Conservation (phyloP, 192 early-diverging fungal genomes). For the Backusella tuberculispora region DNA sequence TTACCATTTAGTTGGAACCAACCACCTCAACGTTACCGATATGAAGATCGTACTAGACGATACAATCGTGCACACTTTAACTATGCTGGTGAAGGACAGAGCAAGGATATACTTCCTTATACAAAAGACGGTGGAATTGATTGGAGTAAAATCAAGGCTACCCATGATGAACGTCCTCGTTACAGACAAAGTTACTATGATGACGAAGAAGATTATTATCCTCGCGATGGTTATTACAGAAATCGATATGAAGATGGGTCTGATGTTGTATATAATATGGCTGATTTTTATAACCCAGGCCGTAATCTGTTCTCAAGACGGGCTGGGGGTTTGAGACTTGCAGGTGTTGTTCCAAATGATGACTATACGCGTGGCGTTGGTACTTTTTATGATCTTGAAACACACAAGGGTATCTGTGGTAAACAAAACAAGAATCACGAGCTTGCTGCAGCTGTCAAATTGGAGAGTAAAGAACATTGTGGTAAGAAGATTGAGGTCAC, state of each 20-base stretch:
- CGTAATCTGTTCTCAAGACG: not conserved
- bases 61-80: slow-evolving; percentile 2
- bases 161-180: not conserved
- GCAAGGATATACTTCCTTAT: not conserved
- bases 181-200: not conserved
- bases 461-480: not conserved
- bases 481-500: slow-evolving; percentile 2
- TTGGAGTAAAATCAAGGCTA: not conserved
- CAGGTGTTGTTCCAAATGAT: not conserved
- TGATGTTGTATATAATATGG: not conserved
- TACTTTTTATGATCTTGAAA: slow-evolving; percentile 27
- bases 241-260: not conserved
- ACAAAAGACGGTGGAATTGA: slow-evolving; percentile 12
- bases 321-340: not conserved
- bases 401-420: slow-evolving; percentile 16
- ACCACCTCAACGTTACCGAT: not conserved
- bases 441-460: slow-evolving; percentile 11
- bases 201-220: not conserved
- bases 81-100: not conserved
- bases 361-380: slow-evolving; percentile 3
- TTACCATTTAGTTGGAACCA: not conserved
- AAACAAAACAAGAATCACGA: slow-evolving; percentile 18
- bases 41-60: not conserved
- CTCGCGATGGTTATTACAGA: not conserved
- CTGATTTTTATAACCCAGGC: not conserved